Conservation (phyloP, 345 rosid species). For the Euphorbia pulcherrima region DNA sequence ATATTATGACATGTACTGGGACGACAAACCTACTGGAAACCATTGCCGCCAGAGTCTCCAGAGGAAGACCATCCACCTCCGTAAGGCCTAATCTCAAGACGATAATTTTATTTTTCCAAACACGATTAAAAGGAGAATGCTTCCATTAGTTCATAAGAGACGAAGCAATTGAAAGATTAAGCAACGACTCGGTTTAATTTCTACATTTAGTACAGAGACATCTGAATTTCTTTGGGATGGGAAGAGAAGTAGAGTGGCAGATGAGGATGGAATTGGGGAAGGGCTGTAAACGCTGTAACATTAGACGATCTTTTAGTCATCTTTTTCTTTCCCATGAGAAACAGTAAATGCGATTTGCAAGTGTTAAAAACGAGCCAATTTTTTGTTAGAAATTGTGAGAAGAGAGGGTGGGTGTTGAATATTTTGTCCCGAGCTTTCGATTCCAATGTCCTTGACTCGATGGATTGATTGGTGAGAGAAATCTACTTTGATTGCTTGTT, state of each 20-base stretch:
- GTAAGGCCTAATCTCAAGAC: conserved; percentile 8
- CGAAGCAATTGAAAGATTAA: neutral
- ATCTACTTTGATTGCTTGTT: neutral
- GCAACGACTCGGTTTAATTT: neutral
- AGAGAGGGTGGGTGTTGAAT: neutral
- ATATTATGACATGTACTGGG: conserved; percentile 96
- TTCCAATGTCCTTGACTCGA: too few relatives aligned
- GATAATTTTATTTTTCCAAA: neutral
- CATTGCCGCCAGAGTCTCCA: conserved; percentile 65
- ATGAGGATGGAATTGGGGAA: neutral
- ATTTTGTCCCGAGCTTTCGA: neutral
- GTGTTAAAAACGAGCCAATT: neutral
- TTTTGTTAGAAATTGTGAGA: neutral
- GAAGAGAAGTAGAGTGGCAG: neutral
- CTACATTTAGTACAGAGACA: neutral
- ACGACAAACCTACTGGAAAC: conserved; percentile 92
- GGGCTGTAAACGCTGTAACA: conserved; percentile 7
- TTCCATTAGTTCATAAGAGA: neutral
- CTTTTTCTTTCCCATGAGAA: neutral
- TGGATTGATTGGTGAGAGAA: too few relatives aligned
- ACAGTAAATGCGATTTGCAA: neutral
- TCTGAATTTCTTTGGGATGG: neutral
- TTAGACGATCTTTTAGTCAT: neutral
- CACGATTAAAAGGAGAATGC: neutral
- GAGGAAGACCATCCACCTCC: conserved; percentile 72